Evolutionary conservation across 768 basidiomycete species (phyloP), one percentile per base, ranked within the genome.

Genomic region (Mycena galericulata): DNA sequence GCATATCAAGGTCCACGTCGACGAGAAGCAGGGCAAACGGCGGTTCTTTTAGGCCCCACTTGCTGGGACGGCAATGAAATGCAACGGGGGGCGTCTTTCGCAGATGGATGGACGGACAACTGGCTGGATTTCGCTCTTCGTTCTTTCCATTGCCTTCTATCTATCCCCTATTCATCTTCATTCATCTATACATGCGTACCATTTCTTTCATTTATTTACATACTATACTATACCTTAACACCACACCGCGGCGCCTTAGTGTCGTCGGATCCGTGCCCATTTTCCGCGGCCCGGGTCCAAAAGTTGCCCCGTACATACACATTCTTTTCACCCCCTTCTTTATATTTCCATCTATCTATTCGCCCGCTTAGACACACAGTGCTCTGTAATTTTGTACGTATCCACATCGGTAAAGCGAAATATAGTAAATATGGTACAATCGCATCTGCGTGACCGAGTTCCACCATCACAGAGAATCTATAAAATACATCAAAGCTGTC

Each of bases 11-110:
- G 89, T 94, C 55, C 78, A 84, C 47, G 82, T 87, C 41, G 92
- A 94, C 64, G 94, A 94, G 78, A 95, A 89, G 81, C 77, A 87
- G 78, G 79, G 80, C 69, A 95, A 92, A 83, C 87, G 87, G 77
- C 86, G 88, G 73, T 93, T 96, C 80, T 95, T 95, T 75, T 93
- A 84, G 75, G 41, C 51, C 24, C 15, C 26, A 32, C 41, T 27
- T 38, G 18, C 24, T 24, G 45, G 65, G 43, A 62, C 47, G 54
- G 50, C 34, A 58, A 65, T 58, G 17, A 46, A 47, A 61, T 59
- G 60, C 59, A 57, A 56, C 38, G 47, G n/a, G 68, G 40, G 34
- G 9, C 41, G 27, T 62, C 46, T 38, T 24, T 61, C 43, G 38
- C 46, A n/a, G n/a, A n/a, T n/a, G 55, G 58, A 67, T 26, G 40